These are phyloP conservation scores for Physcomitrellopsis africana DNA, from an alignment of 225 moss, liverwort and hornwort species.

Conservation along the genomic window DNA sequence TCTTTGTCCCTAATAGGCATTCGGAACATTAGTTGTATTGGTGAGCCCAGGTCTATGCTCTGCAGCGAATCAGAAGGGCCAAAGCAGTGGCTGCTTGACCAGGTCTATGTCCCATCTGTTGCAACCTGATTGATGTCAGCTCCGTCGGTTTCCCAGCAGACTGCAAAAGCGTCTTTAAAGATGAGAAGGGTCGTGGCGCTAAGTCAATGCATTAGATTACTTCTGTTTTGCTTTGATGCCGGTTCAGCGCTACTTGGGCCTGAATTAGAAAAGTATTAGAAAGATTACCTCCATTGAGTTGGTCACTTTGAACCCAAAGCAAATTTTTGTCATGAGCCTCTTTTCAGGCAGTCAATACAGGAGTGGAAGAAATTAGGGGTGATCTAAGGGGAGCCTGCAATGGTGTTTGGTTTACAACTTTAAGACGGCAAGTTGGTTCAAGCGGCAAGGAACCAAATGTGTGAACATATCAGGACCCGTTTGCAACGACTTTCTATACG, in stretches of 20 bases:
- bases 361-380: conserved; percentile 34
- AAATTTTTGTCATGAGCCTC: conserved; percentile 29
- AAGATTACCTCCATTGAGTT: conserved; percentile 20
- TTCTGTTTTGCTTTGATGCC: conserved; percentile 36
- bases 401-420: conserved; percentile 26
- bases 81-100: conserved; percentile 36
- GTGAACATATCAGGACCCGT: not conserved
- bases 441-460: conserved; percentile 11
- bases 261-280: not conserved
- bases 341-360: conserved; percentile 38
- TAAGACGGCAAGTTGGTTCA: conserved; percentile 16
- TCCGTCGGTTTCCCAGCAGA: conserved; percentile 46
- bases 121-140: conserved; percentile 43
- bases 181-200: conserved; percentile 34
- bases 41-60: conserved; percentile 13
- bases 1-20: conserved; percentile 33
- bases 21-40: conserved; percentile 22
- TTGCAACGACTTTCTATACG: conserved; percentile 28
- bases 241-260: not conserved
- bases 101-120: conserved; percentile 32
- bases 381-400: conserved; percentile 14
- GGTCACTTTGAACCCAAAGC: conserved; percentile 14
- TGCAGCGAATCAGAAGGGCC: conserved; percentile 19
- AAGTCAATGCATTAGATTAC: conserved; percentile 18
- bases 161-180: conserved; percentile 31